Conservation (phyloP, 169 alveolate species). For the Plasmodium fragile region DNA sequence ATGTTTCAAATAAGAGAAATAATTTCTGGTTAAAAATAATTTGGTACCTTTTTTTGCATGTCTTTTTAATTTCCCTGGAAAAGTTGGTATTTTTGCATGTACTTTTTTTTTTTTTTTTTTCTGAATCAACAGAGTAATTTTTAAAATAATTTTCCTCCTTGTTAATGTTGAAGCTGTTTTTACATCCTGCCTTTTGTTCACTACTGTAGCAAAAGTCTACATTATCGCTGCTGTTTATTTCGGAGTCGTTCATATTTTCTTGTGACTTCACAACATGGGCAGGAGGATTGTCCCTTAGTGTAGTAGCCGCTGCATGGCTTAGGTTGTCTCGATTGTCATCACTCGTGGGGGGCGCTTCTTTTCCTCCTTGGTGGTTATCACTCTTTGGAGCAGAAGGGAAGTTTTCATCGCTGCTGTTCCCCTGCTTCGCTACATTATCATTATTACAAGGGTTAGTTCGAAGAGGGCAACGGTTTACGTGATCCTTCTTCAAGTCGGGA, state of each 20-base stretch:
- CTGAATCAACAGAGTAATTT: constrained; percentile 15
- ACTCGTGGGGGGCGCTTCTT: background rate
- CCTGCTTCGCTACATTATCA: background rate
- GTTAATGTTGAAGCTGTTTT: constrained; percentile 22
- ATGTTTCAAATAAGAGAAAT: constrained; percentile 50
- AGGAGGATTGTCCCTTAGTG: background rate
- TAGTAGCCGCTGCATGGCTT: background rate
- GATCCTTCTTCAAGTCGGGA: background rate
- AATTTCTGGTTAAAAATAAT: constrained; percentile 61
- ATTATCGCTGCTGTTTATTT: constrained; percentile 37
- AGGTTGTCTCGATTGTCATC: background rate
- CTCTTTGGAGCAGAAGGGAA: background rate
- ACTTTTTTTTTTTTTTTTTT: constrained; percentile 18
- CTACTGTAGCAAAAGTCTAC: background rate
- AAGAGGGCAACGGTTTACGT: background rate
- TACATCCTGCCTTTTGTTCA: constrained; percentile 11
- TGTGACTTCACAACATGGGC: background rate
- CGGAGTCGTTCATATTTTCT: constrained; percentile 30
- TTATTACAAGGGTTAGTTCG: background rate
- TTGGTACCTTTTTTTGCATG: constrained; percentile 53
- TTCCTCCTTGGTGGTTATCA: background rate
- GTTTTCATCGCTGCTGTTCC: background rate
- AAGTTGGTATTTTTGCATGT: constrained; percentile 16
- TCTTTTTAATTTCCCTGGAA: constrained; percentile 32
- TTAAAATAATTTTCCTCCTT: constrained; percentile 74